phyloP scores from a whole-genome alignment of 2,329 filamentous ascomycete genomes.

The Fusarium sp. region DNA sequence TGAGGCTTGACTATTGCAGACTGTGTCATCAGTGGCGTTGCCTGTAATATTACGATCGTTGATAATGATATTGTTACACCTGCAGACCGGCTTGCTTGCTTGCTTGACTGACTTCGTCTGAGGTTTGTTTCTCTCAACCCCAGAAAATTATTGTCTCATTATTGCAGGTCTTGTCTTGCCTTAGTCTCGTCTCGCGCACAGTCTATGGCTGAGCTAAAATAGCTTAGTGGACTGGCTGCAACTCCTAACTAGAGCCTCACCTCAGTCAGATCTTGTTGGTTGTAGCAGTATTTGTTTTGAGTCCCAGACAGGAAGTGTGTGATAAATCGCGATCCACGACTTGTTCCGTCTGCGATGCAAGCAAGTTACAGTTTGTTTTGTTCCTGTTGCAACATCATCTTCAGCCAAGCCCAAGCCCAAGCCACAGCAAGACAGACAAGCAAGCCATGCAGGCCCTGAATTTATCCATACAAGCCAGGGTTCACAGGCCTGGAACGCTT shows the following conservation, averaged over 20 bases:
- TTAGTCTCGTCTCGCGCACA: slow-evolving; percentile 34
- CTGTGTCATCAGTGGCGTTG: slow-evolving; percentile 37
- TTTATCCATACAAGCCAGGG: slow-evolving; percentile 10
- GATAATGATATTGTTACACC: neutral
- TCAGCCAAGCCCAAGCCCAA: slow-evolving; percentile 18
- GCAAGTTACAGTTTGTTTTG: slow-evolving; percentile 29
- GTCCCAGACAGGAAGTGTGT: slow-evolving; percentile 37
- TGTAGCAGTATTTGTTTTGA: slow-evolving; percentile 35
- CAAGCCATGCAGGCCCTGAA: slow-evolving; percentile 3
- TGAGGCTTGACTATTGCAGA: slow-evolving; percentile 20
- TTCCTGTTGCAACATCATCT: slow-evolving; percentile 33
- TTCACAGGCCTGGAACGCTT: slow-evolving; percentile 38
- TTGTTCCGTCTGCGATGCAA: slow-evolving; percentile 31
- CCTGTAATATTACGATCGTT: slow-evolving; percentile 17
- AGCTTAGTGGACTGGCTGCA: slow-evolving; percentile 10
- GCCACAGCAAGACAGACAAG: slow-evolving; percentile 7
- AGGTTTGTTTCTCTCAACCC: slow-evolving; percentile 11
- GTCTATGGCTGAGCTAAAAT: slow-evolving; percentile 18
- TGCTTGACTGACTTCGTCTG: neutral
- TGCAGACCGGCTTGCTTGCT: no score
- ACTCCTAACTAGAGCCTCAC: no score
- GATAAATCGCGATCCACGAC: slow-evolving; percentile 29
- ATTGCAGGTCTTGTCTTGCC: slow-evolving; percentile 24
- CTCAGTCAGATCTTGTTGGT: slow-evolving; percentile 22
- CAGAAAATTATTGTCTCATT: slow-evolving; percentile 25